Evolutionary conservation across 2,329 filamentous ascomycete species (phyloP).

Genomic region (Hypoxylon sp.): DNA sequence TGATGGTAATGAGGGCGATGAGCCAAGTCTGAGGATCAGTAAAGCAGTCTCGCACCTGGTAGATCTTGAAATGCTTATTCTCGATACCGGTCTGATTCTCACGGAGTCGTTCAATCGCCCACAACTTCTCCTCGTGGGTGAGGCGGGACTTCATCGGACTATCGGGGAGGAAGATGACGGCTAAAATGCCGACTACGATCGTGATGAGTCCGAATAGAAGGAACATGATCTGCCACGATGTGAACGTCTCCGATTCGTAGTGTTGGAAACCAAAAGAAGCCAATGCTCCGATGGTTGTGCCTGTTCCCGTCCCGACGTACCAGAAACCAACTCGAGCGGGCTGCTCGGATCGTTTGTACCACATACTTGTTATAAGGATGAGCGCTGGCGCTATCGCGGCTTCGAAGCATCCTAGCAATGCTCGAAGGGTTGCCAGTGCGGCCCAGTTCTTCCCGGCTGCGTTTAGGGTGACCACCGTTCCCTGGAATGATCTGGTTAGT

Average conservation of each 20-base stretch:
- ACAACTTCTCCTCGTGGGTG: constrained; percentile 38
- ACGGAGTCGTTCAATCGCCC: constrained; percentile 41
- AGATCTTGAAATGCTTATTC: constrained; percentile 42
- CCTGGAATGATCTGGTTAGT: constrained; percentile 34
- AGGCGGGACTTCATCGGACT: constrained; percentile 40
- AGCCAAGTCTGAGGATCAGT: constrained; percentile 41
- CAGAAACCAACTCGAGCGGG: constrained; percentile 65
- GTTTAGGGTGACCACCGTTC: constrained; percentile 56
- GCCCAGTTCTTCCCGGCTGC: constrained; percentile 60
- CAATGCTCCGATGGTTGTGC: constrained; percentile 52
- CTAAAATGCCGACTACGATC: constrained; percentile 35
- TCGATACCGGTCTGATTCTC: constrained; percentile 43
- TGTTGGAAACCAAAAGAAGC: constrained; percentile 58
- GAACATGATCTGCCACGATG: constrained; percentile 62
- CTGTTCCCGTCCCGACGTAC: constrained; percentile 60
- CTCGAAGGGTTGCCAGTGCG: constrained; percentile 57
- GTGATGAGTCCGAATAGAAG: constrained; percentile 52
- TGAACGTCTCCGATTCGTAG: constrained; percentile 52
- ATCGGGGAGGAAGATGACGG: constrained; percentile 39
- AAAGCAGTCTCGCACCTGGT: constrained; percentile 39
- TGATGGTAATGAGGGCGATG: constrained; percentile 35
- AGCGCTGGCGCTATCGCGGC: constrained; percentile 62
- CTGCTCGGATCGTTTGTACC: constrained; percentile 65
- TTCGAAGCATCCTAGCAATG: constrained; percentile 63
- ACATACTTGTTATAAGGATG: constrained; percentile 63